phyloP scores from a whole-genome alignment of 1,139 yeast species.

The Geotrichum citri-aurantii region DNA sequence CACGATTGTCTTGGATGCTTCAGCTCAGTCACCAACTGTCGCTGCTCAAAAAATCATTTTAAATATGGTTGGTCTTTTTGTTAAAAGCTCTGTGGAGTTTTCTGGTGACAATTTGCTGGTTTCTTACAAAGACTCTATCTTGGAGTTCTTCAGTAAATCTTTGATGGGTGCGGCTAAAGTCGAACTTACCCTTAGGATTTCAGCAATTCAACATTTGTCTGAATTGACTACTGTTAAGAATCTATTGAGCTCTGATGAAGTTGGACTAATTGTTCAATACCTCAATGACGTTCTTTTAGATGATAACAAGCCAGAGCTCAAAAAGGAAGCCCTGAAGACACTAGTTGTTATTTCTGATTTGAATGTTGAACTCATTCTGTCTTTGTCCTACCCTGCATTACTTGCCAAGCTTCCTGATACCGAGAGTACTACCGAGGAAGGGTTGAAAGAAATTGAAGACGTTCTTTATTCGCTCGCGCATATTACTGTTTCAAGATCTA shows the following conservation, averaged over 20 bases:
- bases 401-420: slow-evolving; percentile 47
- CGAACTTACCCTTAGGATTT: slow-evolving; percentile 63
- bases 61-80: slow-evolving; percentile 46
- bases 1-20: slow-evolving; percentile 36
- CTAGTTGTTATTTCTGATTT: slow-evolving; percentile 45
- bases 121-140: slow-evolving; percentile 56
- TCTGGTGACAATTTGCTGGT: slow-evolving; percentile 34
- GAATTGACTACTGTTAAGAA: slow-evolving; percentile 45
- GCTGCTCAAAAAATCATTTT: slow-evolving; percentile 57
- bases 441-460: slow-evolving; percentile 11
- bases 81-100: slow-evolving; percentile 35
- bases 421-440: slow-evolving; percentile 25
- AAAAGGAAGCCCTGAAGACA: slow-evolving; percentile 45
- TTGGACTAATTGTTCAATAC: slow-evolving; percentile 58
- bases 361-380: slow-evolving; percentile 47
- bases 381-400: slow-evolving; percentile 55
- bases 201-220: slow-evolving; percentile 60
- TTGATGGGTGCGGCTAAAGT: slow-evolving; percentile 59
- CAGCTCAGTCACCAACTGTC: slow-evolving; percentile 37
- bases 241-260: slow-evolving; percentile 50
- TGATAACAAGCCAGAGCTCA: slow-evolving; percentile 34
- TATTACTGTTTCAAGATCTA: slow-evolving; percentile 30
- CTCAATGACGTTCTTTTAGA: slow-evolving; percentile 57
- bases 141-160: slow-evolving; percentile 59
- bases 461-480: slow-evolving; percentile 32